phyloP scores from a whole-genome alignment of 345 rosid genomes.

The Passiflora organensis region DNA sequence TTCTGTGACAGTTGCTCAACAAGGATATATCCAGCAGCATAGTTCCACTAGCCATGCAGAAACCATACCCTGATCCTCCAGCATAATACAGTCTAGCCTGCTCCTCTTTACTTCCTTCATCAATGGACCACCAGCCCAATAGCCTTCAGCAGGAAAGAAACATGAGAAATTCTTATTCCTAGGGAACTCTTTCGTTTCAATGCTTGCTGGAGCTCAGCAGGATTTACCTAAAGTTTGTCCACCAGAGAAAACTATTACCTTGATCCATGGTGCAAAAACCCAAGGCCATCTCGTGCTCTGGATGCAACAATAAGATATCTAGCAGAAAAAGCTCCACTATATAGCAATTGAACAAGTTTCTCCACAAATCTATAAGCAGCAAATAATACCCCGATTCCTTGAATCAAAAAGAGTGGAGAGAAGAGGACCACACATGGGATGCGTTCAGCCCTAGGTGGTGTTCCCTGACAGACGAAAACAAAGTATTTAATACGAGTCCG shows the following conservation, averaged over 20 bases:
- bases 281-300: constrained; percentile 57
- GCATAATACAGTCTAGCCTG: constrained; percentile 71
- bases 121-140: constrained; percentile 97
- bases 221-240: background rate
- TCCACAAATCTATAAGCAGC: constrained; percentile 59
- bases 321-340: constrained; percentile 39
- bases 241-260: constrained; percentile 36
- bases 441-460: constrained; percentile 61
- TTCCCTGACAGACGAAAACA: constrained; percentile 50
- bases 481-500: constrained; percentile 1
- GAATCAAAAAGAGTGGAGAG: constrained; percentile 65
- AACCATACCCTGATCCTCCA: constrained; percentile 55
- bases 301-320: constrained; percentile 42
- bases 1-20: too few relatives aligned
- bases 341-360: constrained; percentile 43
- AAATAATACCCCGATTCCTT: constrained; percentile 77
- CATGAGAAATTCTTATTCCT: constrained; percentile 3
- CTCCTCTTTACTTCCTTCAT: constrained; percentile 88
- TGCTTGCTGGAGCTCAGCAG: background rate
- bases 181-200: background rate
- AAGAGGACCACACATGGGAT: constrained; percentile 51
- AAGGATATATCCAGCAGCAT: too few relatives aligned
- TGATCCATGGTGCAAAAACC: constrained; percentile 74
- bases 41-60: background rate
- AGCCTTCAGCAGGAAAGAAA: constrained; percentile 37